Percentiles rank a stretch among this genome's conserved stretches.
Evolutionary conservation across 2,329 filamentous ascomycete species (phyloP).

Genomic region (Fusarium nisikadoi): DNA sequence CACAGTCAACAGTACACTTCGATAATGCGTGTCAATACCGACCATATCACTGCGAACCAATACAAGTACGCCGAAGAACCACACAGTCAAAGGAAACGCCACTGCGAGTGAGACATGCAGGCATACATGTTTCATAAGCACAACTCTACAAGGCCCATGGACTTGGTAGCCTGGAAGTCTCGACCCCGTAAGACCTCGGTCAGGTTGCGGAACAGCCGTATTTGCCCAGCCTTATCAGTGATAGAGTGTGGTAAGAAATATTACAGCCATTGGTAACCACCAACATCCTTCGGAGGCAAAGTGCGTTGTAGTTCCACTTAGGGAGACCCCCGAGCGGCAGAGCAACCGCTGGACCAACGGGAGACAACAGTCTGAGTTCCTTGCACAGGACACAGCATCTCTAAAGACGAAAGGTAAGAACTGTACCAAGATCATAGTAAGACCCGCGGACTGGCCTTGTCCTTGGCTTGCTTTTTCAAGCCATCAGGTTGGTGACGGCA

Average conservation of each 20-base stretch:
- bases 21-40: no score
- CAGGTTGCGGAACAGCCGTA: background rate
- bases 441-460: rapidly evolving
- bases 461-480: rapidly evolving
- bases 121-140: no score
- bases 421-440: no score
- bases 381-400: rapidly evolving
- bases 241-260: background rate
- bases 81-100: rapidly evolving
- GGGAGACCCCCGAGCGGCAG: no score
- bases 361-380: background rate
- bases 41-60: no score
- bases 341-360: background rate
- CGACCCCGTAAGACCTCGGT: background rate
- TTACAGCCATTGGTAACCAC: rapidly evolving
- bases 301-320: background rate
- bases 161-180: background rate
- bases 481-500: background rate
- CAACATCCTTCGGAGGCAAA: rapidly evolving
- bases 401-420: rapidly evolving
- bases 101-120: background rate
- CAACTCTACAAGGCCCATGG: no score
- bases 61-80: rapidly evolving
- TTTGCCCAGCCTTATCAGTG: background rate
- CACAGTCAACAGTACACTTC: background rate